A percentile compares a stretch with the other conserved stretches of the same genome.
Evolutionary conservation across 176 grass and related monocot genomes (phyloP).

Genomic region (Tillandsia leiboldiana): DNA sequence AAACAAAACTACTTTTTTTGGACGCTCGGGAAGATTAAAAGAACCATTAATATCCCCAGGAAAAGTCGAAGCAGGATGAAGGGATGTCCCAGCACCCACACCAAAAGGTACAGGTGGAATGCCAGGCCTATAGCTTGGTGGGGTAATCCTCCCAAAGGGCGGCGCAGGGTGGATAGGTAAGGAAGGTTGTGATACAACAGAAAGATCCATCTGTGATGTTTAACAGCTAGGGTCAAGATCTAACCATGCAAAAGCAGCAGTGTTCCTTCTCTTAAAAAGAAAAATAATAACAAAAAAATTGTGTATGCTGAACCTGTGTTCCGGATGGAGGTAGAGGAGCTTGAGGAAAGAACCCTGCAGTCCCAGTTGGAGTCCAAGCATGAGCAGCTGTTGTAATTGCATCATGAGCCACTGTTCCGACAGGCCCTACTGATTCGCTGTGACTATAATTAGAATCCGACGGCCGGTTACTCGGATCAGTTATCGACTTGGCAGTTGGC

Average conservation of each 20-base stretch:
- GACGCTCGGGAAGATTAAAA: slow-evolving; percentile 51
- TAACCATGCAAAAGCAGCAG: not conserved
- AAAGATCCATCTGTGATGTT: slow-evolving; percentile 53
- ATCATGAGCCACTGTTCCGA: slow-evolving; percentile 42
- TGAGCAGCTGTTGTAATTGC: slow-evolving; percentile 29
- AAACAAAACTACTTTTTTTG: slow-evolving; percentile 66
- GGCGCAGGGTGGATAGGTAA: slow-evolving; percentile 27
- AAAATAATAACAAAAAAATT: not conserved
- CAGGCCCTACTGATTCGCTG: slow-evolving; percentile 21
- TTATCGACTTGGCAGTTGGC: slow-evolving; percentile 21
- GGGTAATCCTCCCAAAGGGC: slow-evolving; percentile 39
- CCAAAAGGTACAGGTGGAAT: slow-evolving; percentile 62
- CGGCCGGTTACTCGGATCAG: slow-evolving; percentile 51
- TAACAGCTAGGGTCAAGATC: slow-evolving; percentile 19
- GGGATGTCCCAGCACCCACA: slow-evolving; percentile 31
- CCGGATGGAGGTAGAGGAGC: slow-evolving; percentile 31
- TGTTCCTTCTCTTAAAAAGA: not conserved
- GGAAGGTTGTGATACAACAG: slow-evolving; percentile 18
- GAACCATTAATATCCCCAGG: slow-evolving; percentile 37
- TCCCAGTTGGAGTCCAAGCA: slow-evolving; percentile 54
- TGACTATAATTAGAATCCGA: slow-evolving; percentile 54
- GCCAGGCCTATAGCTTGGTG: slow-evolving; percentile 34
- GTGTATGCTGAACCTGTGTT: slow-evolving; percentile 37
- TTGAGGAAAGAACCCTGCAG: slow-evolving; percentile 43
- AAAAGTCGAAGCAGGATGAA: slow-evolving; percentile 37